Evolutionary conservation across 1,284 basidiomycete species (phyloP), one percentile per base, ranked within the genome.

Genomic region (Waitea zeae): DNA sequence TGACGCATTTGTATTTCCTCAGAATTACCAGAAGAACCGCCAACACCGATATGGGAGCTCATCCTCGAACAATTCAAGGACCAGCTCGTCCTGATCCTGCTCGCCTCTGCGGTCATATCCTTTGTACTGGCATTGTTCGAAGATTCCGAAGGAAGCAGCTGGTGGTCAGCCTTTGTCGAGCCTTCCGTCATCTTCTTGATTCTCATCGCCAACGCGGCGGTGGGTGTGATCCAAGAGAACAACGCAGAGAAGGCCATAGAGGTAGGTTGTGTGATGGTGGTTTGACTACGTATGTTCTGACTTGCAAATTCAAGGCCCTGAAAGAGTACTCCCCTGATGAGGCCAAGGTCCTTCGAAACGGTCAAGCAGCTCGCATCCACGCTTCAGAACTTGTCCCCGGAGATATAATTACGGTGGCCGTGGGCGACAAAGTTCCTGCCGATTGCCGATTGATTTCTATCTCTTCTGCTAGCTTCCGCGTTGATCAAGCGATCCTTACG

Each of bases 11-110:
- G 24, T 31, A 22, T 38, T 24, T 35, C 12, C 40, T 3, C 50
- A 92, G 86, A 82, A 51, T 65, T 96, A 11, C 87, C 89, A 12
- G 89, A 95, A 48, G 80, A 92, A 12, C 77, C 83, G 0, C 62
- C 86, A 1, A 95, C 89, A 3, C 88, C 93, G 3, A 54, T 98
- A 30, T 90, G 87, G 83, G 71, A 86, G 48, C 74, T 97, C 41
- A 84, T 98, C 41, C 67, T 98, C 14, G 90, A 93, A 46, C 93
- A 98, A 59, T 98, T 98, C 67, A 82, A 95, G 62, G 90, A 96
- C 58, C 87, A 92, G 57, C 74, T 96, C 17, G 90, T 93, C 15
- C 74, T 96, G 41, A 95, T 96, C 49, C 70, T 96, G 17, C 77
- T 96, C 30, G 87, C 70, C 2, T 93, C 88, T 4, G 90, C 90